Base-by-base conservation (phyloP, 2,329 filamentous ascomycete species). In the Fusarium sp. region DNA sequence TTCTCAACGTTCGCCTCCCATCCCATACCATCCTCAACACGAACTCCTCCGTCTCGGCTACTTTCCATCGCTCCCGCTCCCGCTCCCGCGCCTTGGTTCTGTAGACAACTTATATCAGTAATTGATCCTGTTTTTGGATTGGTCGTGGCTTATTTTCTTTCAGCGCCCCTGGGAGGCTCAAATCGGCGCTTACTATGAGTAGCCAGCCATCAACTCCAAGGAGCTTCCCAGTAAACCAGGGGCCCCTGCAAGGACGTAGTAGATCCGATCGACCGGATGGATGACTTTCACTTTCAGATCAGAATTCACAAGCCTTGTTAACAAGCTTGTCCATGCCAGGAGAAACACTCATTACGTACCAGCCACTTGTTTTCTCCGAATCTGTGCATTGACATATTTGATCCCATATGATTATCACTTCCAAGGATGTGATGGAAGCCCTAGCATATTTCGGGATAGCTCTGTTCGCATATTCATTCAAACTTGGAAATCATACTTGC, bases 191-290 rank as follows among this genome's bases (percentile, higher is more conserved):
- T 78, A 64, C 64, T 66, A 45, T 48, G 64, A 48, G 63, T 36
- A 72, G 66, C 68, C 71, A 72, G 63, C 68, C 56, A 59, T 50
- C 62, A 55, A 55, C 41, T 68, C 30, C 57, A 67, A 71, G 71
- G 66, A 52, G 65, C 42, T 54, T 70, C 72, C 67, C 68, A 61
- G 59, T 50, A 38, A 45, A 51, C 57, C 60, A 61, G 63, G 63
- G 52, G 20, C 50, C 76, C 74, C 70, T 78, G 76, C 38, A 76
- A 60, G 45, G 18, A 58, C 20, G 32, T 38, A 50, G 56, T 57
- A 72, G 72, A 78, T 75, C 76, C 66, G 76, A 78, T 78, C 76
- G 76, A 69, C 68, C 62, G 54, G 74, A 68, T 70, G 64, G 47
- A 36, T 54, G 54, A 9, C 39, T 62, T 52, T 60, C 32, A 52